These are phyloP conservation scores for Eruca vesicaria DNA, from an alignment of 441 rosid genomes.

Conservation along the genomic window DNA sequence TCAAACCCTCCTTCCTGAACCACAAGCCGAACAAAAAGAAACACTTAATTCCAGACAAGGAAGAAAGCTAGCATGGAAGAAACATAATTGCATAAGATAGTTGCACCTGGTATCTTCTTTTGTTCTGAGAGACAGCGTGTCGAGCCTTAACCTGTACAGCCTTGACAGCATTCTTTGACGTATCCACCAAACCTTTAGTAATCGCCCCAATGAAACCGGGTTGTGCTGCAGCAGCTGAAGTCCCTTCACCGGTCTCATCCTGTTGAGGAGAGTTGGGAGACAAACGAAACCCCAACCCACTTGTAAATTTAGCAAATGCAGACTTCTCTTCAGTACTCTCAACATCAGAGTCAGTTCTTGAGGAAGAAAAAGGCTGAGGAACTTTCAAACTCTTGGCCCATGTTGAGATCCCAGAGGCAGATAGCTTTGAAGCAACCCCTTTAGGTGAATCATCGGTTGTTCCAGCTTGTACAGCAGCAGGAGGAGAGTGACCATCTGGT, in stretches of 20 bases:
- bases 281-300: constrained; percentile 67
- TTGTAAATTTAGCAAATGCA: constrained; percentile 77
- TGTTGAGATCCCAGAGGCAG: constrained; percentile 68
- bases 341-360: constrained; percentile 39
- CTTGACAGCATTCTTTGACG: constrained; percentile 94
- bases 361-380: constrained; percentile 64
- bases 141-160: constrained; percentile 99
- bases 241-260: constrained; percentile 50
- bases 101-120: constrained; percentile 89
- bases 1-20: constrained; percentile 95
- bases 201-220: constrained; percentile 79
- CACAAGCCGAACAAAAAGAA: constrained; percentile 8
- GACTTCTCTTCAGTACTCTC: constrained; percentile 65
- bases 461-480: constrained; percentile 40
- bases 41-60: background rate
- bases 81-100: background rate
- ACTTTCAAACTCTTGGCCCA: constrained; percentile 90
- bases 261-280: constrained; percentile 71
- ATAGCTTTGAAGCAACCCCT: constrained; percentile 59
- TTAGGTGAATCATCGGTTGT: constrained; percentile 40
- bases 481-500: constrained; percentile 42
- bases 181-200: constrained; percentile 87
- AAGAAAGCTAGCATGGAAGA: background rate
- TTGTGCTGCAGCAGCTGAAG: constrained; percentile 49
- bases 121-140: constrained; percentile 96